phyloP scores from a whole-genome alignment of 768 basidiomycete species.

The Tephrocybe rancida region DNA sequence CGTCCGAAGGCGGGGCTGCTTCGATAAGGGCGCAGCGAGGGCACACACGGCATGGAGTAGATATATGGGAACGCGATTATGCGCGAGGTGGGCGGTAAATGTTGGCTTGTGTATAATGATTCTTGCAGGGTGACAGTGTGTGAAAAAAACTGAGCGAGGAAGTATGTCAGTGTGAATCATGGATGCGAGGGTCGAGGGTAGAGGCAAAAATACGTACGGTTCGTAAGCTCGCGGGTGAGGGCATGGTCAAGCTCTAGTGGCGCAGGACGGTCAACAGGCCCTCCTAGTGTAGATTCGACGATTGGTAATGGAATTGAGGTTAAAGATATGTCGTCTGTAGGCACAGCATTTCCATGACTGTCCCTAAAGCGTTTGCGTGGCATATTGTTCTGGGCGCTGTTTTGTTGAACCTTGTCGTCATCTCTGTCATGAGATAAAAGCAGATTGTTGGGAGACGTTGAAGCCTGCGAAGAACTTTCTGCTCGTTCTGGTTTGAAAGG shows the following conservation, averaged over 20 bases:
- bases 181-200: conserved; percentile 8
- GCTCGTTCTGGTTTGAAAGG: conserved; percentile 46
- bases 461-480: conserved; percentile 23
- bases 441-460: conserved; percentile 25
- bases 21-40: conserved; percentile 75
- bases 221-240: conserved; percentile 73
- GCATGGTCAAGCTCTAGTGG: conserved; percentile 56
- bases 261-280: conserved; percentile 42
- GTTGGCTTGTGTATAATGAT: conserved; percentile 80
- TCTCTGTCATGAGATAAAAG: conserved; percentile 28
- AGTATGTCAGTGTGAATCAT: conserved; percentile 14
- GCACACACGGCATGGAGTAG: conserved; percentile 78
- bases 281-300: conserved; percentile 40
- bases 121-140: conserved; percentile 74
- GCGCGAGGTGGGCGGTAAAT: conserved; percentile 66
- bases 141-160: background rate
- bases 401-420: conserved; percentile 40
- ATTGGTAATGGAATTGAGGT: conserved; percentile 28
- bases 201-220: conserved; percentile 50
- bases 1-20: conserved; percentile 62
- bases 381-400: conserved; percentile 8
- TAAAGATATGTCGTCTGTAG: conserved; percentile 34
- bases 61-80: conserved; percentile 67
- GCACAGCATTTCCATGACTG: conserved; percentile 38
- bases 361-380: conserved; percentile 55